Conservation (phyloP, 176 grass and related monocot species). For the Triticum urartu region DNA sequence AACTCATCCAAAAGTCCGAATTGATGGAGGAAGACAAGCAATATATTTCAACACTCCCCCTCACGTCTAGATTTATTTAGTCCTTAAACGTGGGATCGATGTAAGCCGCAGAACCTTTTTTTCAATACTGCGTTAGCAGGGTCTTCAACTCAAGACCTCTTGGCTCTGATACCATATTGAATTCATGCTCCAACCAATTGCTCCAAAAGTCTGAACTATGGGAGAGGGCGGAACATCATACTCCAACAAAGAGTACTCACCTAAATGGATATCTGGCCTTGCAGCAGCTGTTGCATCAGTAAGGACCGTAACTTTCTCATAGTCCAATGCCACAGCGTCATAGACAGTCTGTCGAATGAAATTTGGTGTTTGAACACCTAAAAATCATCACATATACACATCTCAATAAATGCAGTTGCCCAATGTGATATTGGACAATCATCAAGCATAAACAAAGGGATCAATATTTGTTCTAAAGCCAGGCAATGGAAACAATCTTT, state of each 20-base stretch:
- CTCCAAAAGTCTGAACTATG: too few species aligned
- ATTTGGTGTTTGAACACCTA: constrained; percentile 95
- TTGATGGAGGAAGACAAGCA: too few species aligned
- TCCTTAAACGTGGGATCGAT: too few species aligned
- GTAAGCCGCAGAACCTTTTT: too few species aligned
- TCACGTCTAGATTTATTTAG: too few species aligned
- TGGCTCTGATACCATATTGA: too few species aligned
- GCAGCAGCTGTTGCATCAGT: constrained; percentile 86
- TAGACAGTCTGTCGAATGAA: constrained; percentile 85
- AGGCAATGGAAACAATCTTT: not conserved
- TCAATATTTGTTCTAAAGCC: not conserved
- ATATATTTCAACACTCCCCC: too few species aligned
- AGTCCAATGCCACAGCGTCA: constrained; percentile 83
- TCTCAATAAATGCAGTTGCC: not conserved
- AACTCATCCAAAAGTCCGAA: too few species aligned
- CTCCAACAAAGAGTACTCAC: constrained; percentile 36
- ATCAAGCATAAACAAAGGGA: not conserved
- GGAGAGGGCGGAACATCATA: too few species aligned
- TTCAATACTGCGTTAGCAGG: too few species aligned
- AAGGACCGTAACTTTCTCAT: constrained; percentile 68
- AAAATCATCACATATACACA: constrained; percentile 8
- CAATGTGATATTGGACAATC: not conserved
- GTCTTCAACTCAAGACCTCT: too few species aligned
- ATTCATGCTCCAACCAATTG: too few species aligned
- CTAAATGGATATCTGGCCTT: constrained; percentile 75